Evolutionary conservation across 768 basidiomycete species (phyloP), one percentile per base, ranked within the genome.

Genomic region (Botryobasidium botryosum): DNA sequence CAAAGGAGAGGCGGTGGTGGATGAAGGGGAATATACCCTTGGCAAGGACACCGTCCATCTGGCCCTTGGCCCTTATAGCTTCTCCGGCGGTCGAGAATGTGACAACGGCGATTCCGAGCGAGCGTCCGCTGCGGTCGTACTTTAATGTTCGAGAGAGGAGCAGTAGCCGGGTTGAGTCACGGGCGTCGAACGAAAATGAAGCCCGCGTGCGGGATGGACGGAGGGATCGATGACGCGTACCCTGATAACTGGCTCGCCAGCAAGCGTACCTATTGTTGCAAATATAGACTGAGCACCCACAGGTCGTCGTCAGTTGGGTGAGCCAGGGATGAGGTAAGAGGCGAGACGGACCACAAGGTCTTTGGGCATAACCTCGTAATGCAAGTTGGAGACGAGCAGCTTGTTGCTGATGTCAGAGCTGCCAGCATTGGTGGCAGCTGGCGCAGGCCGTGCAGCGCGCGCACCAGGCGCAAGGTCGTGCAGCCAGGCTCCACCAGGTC

Each of bases 121-220:
- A 92, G 59, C 90, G 82, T 53, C 90, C 90, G 55, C 88, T 91
- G 59, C 82, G 79, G 66, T 94, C 90, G 68, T 90, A 94, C 90
- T 94, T 52, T 24, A 20, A 26, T 10, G 12, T 17, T 20, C 13
- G 23, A 15, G 13, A 42, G 18, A 8, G 17, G 17, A 17, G 10
- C 10, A 8, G 31, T 33, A 8, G 31, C 17, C 31, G 17, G 31
- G 31, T 33, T 33, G 31, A n/a, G n/a, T n/a, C n/a, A n/a, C n/a
- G n/a, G n/a, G n/a, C n/a, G n/a, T n/a, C 23, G 40, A 15, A 42
- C 18, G 27, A 15, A 42, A 5, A 42, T 4, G 25, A n/a, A n/a
- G n/a, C n/a, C n/a, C n/a, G n/a, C n/a, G n/a, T n/a, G n/a, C n/a
- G n/a, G n/a, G n/a, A n/a, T n/a, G n/a, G n/a, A n/a, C n/a, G n/a